Evolutionary conservation across 148 eudicot species (phyloP).

Genomic region (Camellia lanceoleosa): DNA sequence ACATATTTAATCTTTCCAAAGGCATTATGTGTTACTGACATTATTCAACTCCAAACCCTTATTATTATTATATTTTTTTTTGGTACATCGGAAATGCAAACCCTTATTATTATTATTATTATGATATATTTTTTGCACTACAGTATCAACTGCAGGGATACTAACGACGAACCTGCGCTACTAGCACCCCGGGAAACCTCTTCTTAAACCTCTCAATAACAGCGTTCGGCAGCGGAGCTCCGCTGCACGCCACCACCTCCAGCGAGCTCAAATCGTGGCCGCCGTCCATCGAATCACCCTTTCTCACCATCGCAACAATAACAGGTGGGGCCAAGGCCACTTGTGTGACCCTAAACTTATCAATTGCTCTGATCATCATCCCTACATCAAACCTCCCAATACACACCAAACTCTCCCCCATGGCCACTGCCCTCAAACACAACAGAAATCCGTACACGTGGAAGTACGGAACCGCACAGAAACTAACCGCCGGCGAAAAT

Average conservation of each 20-base stretch:
- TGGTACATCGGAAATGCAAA: too few species aligned
- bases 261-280: conserved; percentile 14
- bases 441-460: conserved; percentile 7
- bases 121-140: too few species aligned
- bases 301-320: background rate
- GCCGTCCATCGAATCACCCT: background rate
- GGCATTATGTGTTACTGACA: too few species aligned
- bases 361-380: conserved; percentile 10
- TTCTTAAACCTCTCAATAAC: conserved; percentile 2
- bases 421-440: background rate
- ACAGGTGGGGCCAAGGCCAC: conserved; percentile 3
- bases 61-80: too few species aligned
- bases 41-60: too few species aligned
- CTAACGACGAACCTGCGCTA: conserved; percentile 1
- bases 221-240: background rate
- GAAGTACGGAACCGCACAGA: conserved; percentile 14
- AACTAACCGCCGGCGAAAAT: background rate
- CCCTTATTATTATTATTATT: too few species aligned
- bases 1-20: too few species aligned
- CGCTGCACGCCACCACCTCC: background rate
- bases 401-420: conserved; percentile 9
- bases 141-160: too few species aligned
- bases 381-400: conserved; percentile 1
- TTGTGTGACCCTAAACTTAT: conserved; percentile 1
- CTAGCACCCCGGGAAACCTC: background rate